These are phyloP conservation scores for Pseudevernia furfuracea DNA, from an alignment of 495 filamentous ascomycete species.

Conservation along the genomic window DNA sequence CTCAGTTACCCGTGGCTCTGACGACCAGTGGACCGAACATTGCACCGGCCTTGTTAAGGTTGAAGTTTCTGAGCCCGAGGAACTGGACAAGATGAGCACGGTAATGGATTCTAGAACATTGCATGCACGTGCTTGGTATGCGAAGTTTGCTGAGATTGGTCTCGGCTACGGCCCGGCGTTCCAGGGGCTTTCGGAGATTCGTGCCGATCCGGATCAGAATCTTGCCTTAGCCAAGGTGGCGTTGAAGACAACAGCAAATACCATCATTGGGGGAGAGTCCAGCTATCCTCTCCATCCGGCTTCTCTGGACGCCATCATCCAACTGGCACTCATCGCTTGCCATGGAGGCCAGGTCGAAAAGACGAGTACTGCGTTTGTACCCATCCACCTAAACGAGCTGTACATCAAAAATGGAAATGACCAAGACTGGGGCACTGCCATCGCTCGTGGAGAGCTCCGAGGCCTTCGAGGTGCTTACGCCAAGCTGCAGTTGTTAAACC, in stretches of 20 bases:
- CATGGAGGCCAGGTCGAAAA: slow-evolving; percentile 9
- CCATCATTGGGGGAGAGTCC: slow-evolving; percentile 20
- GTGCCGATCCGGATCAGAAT: slow-evolving; percentile 11
- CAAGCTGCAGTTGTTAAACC: slow-evolving; percentile 14
- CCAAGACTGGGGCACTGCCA: slow-evolving; percentile 10
- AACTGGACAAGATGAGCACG: slow-evolving; percentile 7
- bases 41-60: slow-evolving; percentile 8
- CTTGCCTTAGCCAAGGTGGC: slow-evolving; percentile 17
- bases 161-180: slow-evolving; percentile 28
- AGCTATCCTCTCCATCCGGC: slow-evolving; percentile 29
- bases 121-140: slow-evolving; percentile 24
- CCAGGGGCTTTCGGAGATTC: slow-evolving; percentile 21
- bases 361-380: slow-evolving; percentile 15
- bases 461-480: slow-evolving; percentile 21
- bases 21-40: slow-evolving; percentile 6
- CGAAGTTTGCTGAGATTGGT: slow-evolving; percentile 24
- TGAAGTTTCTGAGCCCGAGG: slow-evolving; percentile 3
- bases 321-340: slow-evolving; percentile 24
- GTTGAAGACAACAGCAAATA: slow-evolving; percentile 13
- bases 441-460: slow-evolving; percentile 19
- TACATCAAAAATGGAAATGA: slow-evolving; percentile 2
- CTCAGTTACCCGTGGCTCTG: slow-evolving; percentile 16
- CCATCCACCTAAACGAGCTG: slow-evolving; percentile 9
- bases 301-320: slow-evolving; percentile 25
- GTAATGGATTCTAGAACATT: too few relatives aligned